Base-by-base conservation (phyloP, 768 basidiomycete species). In the Termitomyces sp. region DNA sequence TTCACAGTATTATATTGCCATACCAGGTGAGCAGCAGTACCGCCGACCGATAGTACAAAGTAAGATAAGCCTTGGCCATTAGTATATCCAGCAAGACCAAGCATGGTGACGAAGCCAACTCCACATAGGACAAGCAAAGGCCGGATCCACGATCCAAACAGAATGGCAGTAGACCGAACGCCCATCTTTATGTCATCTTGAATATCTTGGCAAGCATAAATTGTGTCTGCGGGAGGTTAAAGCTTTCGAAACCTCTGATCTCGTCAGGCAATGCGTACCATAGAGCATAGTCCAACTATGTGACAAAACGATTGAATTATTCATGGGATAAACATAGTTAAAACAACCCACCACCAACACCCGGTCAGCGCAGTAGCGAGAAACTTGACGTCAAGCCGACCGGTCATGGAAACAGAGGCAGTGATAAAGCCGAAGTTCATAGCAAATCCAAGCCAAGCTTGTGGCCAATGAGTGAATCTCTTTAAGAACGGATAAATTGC, bases 181-280 rank as follows among this genome's bases (percentile, higher is more conserved):
- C 86, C 87, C 56, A 82, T 84, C 52, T 81, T 78, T 42, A 85
- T 69, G 69, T 92, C 90, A 72, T 91, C 90, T 56, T 77, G 70
- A 56, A 86, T 85, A 69, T 92, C 90, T 74, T 90, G 82, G 67
- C 87, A 90, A 18, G 87, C 89, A 66, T 92, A 92, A 59, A 68
- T 64, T n/a, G 65, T 66, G 48, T 63, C 66, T 68, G 46, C 13
- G 4, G 22, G 14, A 46, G 7, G 36, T 22, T 44, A 33, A 16
- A 58, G 53, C 24, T 7, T 20, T 26, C 13, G n/a, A 3, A 50
- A 56, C 9, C 8, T 0, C 20, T 24, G 26, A 28, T 47, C 28
- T 22, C 40, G 4, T 26, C 18, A 36, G 22, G 22, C n/a, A 38
- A 28, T 14, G 28, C 59, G 18, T 63, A 78, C 78, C 78, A 57